Conservation (phyloP, 805 yeast species). For the Suhomyces pyralidae region DNA sequence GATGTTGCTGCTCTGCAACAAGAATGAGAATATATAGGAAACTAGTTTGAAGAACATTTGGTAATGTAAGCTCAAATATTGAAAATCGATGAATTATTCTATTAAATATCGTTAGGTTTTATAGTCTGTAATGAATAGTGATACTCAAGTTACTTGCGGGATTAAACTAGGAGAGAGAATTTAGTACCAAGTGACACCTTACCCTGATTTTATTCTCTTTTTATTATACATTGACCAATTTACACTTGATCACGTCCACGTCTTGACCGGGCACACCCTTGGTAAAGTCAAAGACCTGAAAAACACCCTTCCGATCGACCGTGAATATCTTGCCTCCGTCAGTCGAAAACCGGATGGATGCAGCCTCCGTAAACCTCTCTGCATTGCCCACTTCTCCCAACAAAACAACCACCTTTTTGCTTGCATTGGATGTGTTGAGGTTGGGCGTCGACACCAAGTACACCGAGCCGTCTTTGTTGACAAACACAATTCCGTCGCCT, state of each 20-base stretch:
- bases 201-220: background rate
- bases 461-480: constrained; percentile 75
- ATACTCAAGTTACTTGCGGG: too few relatives aligned
- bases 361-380: constrained; percentile 69
- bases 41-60: too few relatives aligned
- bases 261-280: constrained; percentile 75
- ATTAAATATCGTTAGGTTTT: too few relatives aligned
- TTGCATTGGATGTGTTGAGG: constrained; percentile 14
- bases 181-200: too few relatives aligned
- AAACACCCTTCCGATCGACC: constrained; percentile 76
- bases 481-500: constrained; percentile 79
- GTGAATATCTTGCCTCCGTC: constrained; percentile 78
- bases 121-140: too few relatives aligned
- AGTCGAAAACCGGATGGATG: constrained; percentile 68
- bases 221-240: constrained; percentile 40
- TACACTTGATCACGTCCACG: constrained; percentile 64
- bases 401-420: constrained; percentile 48
- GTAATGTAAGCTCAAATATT: too few relatives aligned
- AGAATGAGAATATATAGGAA: too few relatives aligned
- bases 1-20: too few relatives aligned
- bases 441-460: constrained; percentile 65
- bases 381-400: constrained; percentile 81
- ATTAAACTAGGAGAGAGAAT: too few relatives aligned
- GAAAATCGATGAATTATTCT: too few relatives aligned
- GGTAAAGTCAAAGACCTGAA: constrained; percentile 82